phyloP scores from a whole-genome alignment of 1,284 basidiomycete genomes.

The Heliocybe sulcata region DNA sequence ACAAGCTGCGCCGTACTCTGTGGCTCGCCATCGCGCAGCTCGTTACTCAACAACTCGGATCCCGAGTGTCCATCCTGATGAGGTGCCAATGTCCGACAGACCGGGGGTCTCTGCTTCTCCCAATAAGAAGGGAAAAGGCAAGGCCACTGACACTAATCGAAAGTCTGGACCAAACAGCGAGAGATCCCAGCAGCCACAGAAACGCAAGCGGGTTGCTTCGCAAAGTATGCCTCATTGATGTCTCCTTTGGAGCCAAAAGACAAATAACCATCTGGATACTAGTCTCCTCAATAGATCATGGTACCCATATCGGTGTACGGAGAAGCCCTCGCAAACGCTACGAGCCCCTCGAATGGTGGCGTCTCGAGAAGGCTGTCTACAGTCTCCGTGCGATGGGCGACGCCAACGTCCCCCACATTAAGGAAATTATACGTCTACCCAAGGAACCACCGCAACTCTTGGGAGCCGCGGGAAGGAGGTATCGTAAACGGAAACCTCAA shows the following conservation, averaged over 20 bases:
- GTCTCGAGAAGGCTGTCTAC: conserved; percentile 86
- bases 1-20: no score
- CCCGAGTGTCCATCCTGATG: conserved; percentile 14
- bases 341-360: conserved; percentile 87
- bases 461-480: conserved; percentile 34
- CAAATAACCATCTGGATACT: no score
- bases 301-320: background rate
- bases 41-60: no score
- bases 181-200: no score
- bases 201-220: no score
- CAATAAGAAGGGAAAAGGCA: no score
- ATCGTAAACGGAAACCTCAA: conserved; percentile 25
- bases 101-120: no score
- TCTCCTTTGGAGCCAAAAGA: background rate
- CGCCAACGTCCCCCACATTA: conserved; percentile 71
- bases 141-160: no score
- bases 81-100: conserved; percentile 11
- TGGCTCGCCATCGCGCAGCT: no score
- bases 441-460: conserved; percentile 56
- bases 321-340: conserved; percentile 63
- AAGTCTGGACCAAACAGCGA: no score
- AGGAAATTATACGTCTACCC: conserved; percentile 76
- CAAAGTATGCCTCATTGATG: no score
- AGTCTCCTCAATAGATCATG: background rate
- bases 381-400: conserved; percentile 47